phyloP scores from a whole-genome alignment of 352 stramenopile genomes.

The Peronospora belbahrii region DNA sequence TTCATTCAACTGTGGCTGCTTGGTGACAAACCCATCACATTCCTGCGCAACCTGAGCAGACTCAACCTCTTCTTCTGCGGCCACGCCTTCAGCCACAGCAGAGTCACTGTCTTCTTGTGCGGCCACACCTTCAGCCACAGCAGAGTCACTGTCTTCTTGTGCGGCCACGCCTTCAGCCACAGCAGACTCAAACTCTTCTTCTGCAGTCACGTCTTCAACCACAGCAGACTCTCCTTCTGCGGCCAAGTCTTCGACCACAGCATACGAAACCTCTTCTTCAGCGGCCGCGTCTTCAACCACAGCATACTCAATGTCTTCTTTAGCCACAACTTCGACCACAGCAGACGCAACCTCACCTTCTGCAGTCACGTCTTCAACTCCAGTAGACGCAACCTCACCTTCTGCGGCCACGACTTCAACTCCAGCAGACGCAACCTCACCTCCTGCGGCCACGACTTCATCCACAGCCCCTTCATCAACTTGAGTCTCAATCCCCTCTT shows the following conservation, averaged over 20 bases:
- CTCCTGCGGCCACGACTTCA: not conserved
- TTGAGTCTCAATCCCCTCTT: not conserved
- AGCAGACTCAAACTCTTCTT: not conserved
- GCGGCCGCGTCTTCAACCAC: too few relatives aligned
- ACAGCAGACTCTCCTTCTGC: too few relatives aligned
- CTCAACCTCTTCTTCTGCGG: not conserved
- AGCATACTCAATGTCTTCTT: too few relatives aligned
- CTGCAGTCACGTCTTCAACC: not conserved
- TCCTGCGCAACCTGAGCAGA: not conserved
- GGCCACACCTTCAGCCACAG: not conserved
- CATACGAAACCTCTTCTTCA: too few relatives aligned
- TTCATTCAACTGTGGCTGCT: not conserved
- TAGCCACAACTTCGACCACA: too few relatives aligned
- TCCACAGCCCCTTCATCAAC: too few relatives aligned
- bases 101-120: not conserved
- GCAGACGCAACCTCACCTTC: too few relatives aligned
- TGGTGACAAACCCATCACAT: not conserved
- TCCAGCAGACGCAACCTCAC: not conserved
- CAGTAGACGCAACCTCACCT: not conserved
- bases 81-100: not conserved
- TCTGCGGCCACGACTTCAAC: not conserved
- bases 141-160: not conserved
- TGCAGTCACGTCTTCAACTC: too few relatives aligned
- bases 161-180: not conserved
- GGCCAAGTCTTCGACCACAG: too few relatives aligned